These are phyloP conservation scores for Pichia cactophila DNA, from an alignment of 1,139 yeast species.

Conservation along the genomic window DNA sequence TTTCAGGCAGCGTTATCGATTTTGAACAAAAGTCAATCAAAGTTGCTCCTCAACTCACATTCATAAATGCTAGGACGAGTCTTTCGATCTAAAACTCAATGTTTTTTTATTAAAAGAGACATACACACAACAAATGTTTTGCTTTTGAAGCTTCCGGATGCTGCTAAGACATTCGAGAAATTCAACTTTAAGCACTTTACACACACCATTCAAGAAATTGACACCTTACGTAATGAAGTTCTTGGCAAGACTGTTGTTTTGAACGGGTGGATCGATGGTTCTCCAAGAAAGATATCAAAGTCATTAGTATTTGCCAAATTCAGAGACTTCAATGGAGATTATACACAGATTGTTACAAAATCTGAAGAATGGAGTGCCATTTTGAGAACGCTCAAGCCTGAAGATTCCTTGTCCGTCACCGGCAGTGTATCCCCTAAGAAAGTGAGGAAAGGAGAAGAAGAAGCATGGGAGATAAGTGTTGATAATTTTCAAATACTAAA, in stretches of 20 bases:
- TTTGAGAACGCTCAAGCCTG: constrained; percentile 51
- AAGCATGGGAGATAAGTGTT: constrained; percentile 51
- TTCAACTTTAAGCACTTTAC: constrained; percentile 29
- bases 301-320: constrained; percentile 58
- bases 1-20: not conserved
- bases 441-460: constrained; percentile 18
- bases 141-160: constrained; percentile 15
- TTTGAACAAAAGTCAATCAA: too few species aligned
- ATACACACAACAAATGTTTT: not conserved
- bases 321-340: constrained; percentile 64
- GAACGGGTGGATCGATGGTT: constrained; percentile 77
- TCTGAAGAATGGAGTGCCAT: constrained; percentile 32
- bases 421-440: constrained; percentile 42
- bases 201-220: constrained; percentile 25
- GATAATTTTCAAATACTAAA: constrained; percentile 51
- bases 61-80: not conserved
- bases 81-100: not conserved
- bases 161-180: constrained; percentile 16
- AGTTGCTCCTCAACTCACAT: too few species aligned
- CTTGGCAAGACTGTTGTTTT: constrained; percentile 28
- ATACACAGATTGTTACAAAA: constrained; percentile 58
- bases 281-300: constrained; percentile 59
- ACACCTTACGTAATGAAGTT: constrained; percentile 2
- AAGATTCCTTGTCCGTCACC: constrained; percentile 67
- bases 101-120: not conserved